Base-by-base conservation (phyloP, 2,329 filamentous ascomycete genomes). In the Exophiala lecanii-corni region DNA sequence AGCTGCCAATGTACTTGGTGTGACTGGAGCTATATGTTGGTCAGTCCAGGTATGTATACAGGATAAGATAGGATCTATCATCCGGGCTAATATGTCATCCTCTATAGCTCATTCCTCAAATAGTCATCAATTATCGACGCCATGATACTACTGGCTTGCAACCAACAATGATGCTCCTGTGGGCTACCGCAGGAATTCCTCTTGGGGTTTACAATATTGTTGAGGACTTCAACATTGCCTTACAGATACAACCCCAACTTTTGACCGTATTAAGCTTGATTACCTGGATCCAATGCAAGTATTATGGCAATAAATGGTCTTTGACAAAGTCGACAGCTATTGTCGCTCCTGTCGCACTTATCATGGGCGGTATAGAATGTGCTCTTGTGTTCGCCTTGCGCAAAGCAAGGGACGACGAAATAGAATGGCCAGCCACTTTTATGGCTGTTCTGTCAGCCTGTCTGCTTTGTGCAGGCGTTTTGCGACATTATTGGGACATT, bases 161-260 rank as follows among this genome's bases (percentile, higher is more conserved):
- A 37, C 73, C 77, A 0, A 77, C 78, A 0, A 84, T 86, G 81
- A 85, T 86, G 81, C 74, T 86, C 59, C 69, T 84, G 2, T 86
- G 82, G 74, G 78, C 79, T 0, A 76, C 72, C 65, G 82, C 82
- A 1, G 82, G 82, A 0, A 76, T 85, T 0, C 81, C 81, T 0
- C 66, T 86, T 0, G 82, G 82, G 2, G 73, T 77, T 9, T 78
- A 78, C 59, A 78, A 76, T 50, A 76, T 78, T 25, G 71, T 73
- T 1, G 66, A 70, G 39, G 56, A 69, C 12, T 74, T 75, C 62
- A 77, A 75, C 47, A 56, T 77, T 30, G 73, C 75, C 2, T 56
- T 78, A 1, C 62, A 67, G 25, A 64, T 79, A n/a, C 74, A 79
- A 55, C 73, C 75, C 2, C 73, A 78, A 54, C 72, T 78, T n/a